phyloP scores from a whole-genome alignment of 306 rosid genomes.

The Coriaria nepalensis region DNA sequence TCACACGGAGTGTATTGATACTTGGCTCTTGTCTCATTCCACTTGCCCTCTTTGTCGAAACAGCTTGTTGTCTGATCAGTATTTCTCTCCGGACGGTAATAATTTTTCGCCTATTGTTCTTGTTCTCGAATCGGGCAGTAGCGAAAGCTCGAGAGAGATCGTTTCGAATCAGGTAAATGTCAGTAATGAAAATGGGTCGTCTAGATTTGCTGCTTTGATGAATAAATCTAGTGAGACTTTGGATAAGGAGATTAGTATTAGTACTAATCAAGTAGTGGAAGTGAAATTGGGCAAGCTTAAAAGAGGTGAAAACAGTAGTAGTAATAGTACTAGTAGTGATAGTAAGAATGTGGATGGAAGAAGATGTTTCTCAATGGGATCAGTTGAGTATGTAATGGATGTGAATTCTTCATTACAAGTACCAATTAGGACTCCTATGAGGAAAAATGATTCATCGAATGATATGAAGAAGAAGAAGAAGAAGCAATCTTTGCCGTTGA shows the following conservation, averaged over 20 bases:
- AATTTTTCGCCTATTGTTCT: slow-evolving; percentile 50
- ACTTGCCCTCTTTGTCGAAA: slow-evolving; percentile 93
- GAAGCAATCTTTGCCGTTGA: slow-evolving; percentile 39
- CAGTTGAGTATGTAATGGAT: slow-evolving; percentile 77
- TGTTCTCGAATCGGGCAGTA: slow-evolving; percentile 79
- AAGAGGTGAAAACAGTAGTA: slow-evolving; percentile 42
- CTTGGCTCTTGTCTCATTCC: slow-evolving; percentile 92
- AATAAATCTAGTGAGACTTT: slow-evolving; percentile 26
- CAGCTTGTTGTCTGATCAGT: slow-evolving; percentile 44
- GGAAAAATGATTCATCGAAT: too few relatives aligned
- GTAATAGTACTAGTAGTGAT: slow-evolving; percentile 26
- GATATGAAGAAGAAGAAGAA: slow-evolving; percentile 27
- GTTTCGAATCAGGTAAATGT: slow-evolving; percentile 32
- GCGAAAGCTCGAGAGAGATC: slow-evolving; percentile 61
- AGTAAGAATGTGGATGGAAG: slow-evolving; percentile 45
- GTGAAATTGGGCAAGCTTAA: slow-evolving; percentile 86
- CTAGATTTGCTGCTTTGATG: slow-evolving; percentile 12
- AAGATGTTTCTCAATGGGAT: slow-evolving; percentile 95
- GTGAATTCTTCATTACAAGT: slow-evolving; percentile 57
- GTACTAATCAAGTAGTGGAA: slow-evolving; percentile 29
- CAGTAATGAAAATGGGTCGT: slow-evolving; percentile 13
- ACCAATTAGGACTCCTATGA: slow-evolving; percentile 44
- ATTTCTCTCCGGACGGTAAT: slow-evolving; percentile 20
- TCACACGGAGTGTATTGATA: slow-evolving; percentile 85
- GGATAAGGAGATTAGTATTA: slow-evolving; percentile 16